Conservation (phyloP, 805 yeast species). For the Nakazawaea sp. region DNA sequence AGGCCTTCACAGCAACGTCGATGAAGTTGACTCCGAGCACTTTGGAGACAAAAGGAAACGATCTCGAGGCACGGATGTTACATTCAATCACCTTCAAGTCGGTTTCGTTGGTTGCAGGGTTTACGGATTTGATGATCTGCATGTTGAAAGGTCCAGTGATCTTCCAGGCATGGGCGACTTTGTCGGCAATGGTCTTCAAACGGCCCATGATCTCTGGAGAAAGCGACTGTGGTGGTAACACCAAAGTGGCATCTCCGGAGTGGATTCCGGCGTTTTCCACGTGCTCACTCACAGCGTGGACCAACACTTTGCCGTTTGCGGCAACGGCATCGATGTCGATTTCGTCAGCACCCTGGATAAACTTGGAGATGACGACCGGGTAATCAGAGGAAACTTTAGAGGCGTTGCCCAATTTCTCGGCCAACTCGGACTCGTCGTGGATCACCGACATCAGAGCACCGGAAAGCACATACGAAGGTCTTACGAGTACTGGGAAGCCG, state of each 20-base stretch:
- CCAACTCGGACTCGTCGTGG: conserved; percentile 70
- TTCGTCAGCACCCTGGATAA: conserved; percentile 93
- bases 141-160: conserved; percentile 98
- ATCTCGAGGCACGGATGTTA: conserved; percentile 96
- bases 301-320: conserved; percentile 75
- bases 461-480: conserved; percentile 94
- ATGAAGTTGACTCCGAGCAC: conserved; percentile 93
- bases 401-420: conserved; percentile 76
- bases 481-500: conserved; percentile 91
- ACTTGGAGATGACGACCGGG: conserved; percentile 96
- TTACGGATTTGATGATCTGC: conserved; percentile 84
- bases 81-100: conserved; percentile 95
- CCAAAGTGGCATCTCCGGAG: conserved; percentile 96
- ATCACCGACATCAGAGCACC: conserved; percentile 99
- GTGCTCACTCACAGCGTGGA: conserved; percentile 96
- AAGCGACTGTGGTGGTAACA: conserved; percentile 84
- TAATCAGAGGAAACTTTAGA: conserved; percentile 91
- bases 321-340: conserved; percentile 98
- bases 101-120: conserved; percentile 48
- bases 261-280: conserved; percentile 98
- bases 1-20: conserved; percentile 87
- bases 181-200: conserved; percentile 82
- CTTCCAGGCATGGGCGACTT: conserved; percentile 90
- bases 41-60: conserved; percentile 98
- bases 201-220: conserved; percentile 60